A percentile compares a stretch with the other conserved stretches of the same genome.
phyloP scores from a whole-genome alignment of 2,329 filamentous ascomycete genomes.

The Zasmidium cellare region DNA sequence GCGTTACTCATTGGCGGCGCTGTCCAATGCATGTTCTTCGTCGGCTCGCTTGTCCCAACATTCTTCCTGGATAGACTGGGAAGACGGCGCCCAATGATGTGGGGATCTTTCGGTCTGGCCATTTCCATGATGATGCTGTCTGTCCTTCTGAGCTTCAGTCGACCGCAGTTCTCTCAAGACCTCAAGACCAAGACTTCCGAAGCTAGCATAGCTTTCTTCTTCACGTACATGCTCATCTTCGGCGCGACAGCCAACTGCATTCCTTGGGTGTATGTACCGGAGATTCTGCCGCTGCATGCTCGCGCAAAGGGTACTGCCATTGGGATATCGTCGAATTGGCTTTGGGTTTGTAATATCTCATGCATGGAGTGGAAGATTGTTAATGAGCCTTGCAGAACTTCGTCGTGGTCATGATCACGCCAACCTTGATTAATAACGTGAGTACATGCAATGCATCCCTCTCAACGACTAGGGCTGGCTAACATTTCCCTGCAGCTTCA shows the following conservation, averaged over 20 bases:
- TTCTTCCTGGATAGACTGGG: constrained; percentile 48
- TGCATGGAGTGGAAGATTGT: constrained; percentile 6
- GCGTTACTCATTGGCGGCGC: constrained; percentile 50
- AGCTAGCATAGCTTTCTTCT: constrained; percentile 53
- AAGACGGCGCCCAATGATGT: constrained; percentile 36
- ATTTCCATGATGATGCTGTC: constrained; percentile 44
- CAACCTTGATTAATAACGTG: constrained; percentile 44
- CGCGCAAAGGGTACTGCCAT: constrained; percentile 53
- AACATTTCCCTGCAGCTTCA: constrained; percentile 37
- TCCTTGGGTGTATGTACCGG: constrained; percentile 53
- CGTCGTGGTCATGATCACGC: constrained; percentile 55
- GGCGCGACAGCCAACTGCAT: constrained; percentile 50
- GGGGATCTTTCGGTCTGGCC: constrained; percentile 33
- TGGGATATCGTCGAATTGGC: constrained; percentile 52
- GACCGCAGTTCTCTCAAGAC: constrained; percentile 27
- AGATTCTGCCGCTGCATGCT: constrained; percentile 53
- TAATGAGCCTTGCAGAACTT: constrained; percentile 40
- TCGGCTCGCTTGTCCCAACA: constrained; percentile 48
- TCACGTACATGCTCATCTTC: constrained; percentile 41
- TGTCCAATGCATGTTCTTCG: constrained; percentile 42
- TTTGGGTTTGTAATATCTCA: constrained; percentile 35
- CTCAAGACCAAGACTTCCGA: constrained; percentile 43
- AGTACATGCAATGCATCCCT: background rate
- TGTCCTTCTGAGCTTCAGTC: constrained; percentile 46
- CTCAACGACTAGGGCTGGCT: background rate